phyloP scores from a whole-genome alignment of 805 yeast species.

The Metschnikowia sp. region DNA sequence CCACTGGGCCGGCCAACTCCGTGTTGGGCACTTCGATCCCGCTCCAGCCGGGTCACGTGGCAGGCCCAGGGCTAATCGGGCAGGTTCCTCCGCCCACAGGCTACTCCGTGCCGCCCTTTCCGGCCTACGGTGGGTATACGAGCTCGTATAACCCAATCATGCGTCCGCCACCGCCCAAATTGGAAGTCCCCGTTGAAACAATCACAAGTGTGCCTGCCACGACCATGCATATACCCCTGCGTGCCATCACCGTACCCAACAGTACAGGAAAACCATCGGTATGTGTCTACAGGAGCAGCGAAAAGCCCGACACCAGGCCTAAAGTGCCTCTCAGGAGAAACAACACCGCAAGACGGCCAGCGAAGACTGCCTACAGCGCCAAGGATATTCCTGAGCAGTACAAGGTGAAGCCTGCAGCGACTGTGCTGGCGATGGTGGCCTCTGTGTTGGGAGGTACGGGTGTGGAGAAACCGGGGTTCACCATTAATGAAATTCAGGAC shows the following conservation, averaged over 20 bases:
- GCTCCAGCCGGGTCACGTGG: neutral
- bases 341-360: slow-evolving; percentile 41
- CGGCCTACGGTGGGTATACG: slow-evolving; percentile 3
- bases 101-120: slow-evolving; percentile 1
- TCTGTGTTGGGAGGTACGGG: slow-evolving; percentile 69
- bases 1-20: too few species aligned
- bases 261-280: slow-evolving; percentile 23
- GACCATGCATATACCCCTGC: slow-evolving; percentile 18
- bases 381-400: slow-evolving; percentile 90
- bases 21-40: too few species aligned
- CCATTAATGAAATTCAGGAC: slow-evolving; percentile 65
- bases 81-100: neutral
- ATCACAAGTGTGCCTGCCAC: slow-evolving; percentile 25
- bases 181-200: slow-evolving; percentile 30
- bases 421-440: slow-evolving; percentile 78
- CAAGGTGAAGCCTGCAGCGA: slow-evolving; percentile 76
- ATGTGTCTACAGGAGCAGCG: slow-evolving; percentile 33
- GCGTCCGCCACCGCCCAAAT: slow-evolving; percentile 35
- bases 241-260: slow-evolving; percentile 26
- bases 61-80: neutral
- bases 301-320: slow-evolving; percentile 28
- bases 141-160: slow-evolving; percentile 2
- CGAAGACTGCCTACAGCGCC: slow-evolving; percentile 57
- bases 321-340: slow-evolving; percentile 30
- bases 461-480: slow-evolving; percentile 62